These are phyloP conservation scores for Trifolium fragiferum DNA, from an alignment of 306 rosid species.

Conservation along the genomic window DNA sequence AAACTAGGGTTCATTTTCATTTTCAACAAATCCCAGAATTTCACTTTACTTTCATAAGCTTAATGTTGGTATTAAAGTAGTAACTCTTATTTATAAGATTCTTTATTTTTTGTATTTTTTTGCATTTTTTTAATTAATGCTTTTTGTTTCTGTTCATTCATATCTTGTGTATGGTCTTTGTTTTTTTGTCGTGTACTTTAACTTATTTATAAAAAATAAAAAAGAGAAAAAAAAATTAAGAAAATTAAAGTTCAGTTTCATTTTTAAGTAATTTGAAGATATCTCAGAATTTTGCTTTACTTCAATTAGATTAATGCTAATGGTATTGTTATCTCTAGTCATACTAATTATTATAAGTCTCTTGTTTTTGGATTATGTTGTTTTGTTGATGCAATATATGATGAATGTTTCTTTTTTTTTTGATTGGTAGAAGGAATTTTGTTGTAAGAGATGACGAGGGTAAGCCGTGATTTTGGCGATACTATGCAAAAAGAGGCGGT, in stretches of 20 bases:
- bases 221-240: neutral
- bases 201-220: neutral
- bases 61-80: neutral
- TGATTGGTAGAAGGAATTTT: constrained; percentile 54
- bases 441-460: constrained; percentile 70
- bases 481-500: constrained; percentile 79
- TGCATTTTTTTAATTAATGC: neutral
- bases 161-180: constrained; percentile 18
- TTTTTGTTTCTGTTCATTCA: neutral
- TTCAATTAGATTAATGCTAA: constrained; percentile 33
- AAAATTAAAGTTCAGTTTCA: constrained; percentile 51
- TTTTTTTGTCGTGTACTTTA: constrained; percentile 36
- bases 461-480: constrained; percentile 77
- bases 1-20: constrained; percentile 23
- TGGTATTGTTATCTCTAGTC: constrained; percentile 30
- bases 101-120: neutral
- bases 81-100: neutral
- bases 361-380: constrained; percentile 11
- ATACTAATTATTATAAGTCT: neutral
- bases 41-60: neutral
- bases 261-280: neutral
- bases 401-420: constrained; percentile 20
- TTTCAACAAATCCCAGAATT: neutral
- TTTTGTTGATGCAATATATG: constrained; percentile 6
- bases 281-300: constrained; percentile 31